Conservation (phyloP, 331 rosid species). For the Erythrophleum ivorense region DNA sequence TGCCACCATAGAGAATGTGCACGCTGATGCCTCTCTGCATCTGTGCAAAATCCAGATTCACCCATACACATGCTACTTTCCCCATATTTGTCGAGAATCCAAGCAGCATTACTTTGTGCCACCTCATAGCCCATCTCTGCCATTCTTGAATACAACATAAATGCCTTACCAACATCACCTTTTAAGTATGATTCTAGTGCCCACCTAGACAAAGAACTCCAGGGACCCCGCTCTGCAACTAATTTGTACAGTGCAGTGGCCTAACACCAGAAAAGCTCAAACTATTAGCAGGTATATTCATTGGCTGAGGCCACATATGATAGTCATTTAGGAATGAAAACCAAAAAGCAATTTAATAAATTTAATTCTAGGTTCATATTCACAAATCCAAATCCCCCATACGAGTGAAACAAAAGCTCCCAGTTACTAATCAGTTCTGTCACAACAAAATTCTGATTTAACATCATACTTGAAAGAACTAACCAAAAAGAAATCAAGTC, state of each 20-base stretch:
- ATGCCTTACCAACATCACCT: slow-evolving; percentile 88
- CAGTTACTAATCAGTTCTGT: not conserved
- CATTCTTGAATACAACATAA: slow-evolving; percentile 90
- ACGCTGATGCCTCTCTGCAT: slow-evolving; percentile 87
- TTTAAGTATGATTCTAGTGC: slow-evolving; percentile 92
- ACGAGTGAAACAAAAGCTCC: not conserved
- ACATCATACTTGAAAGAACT: not conserved
- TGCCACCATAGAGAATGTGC: slow-evolving; percentile 99
- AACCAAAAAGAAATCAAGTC: not conserved
- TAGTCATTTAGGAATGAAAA: slow-evolving; percentile 19
- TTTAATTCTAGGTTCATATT: slow-evolving; percentile 14
- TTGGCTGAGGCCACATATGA: not conserved
- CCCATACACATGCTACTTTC: slow-evolving; percentile 96
- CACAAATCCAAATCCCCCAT: slow-evolving; percentile 1
- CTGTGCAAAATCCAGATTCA: slow-evolving; percentile 82
- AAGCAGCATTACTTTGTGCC: slow-evolving; percentile 98
- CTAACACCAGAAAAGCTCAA: slow-evolving; percentile 51
- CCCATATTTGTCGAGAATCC: slow-evolving; percentile 98
- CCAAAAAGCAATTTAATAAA: not conserved
- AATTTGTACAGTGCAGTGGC: slow-evolving; percentile 87
- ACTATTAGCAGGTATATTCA: slow-evolving; percentile 29
- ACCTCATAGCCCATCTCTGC: slow-evolving; percentile 97
- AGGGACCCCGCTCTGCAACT: slow-evolving; percentile 98
- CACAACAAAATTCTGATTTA: not conserved
- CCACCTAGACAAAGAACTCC: slow-evolving; percentile 99